phyloP scores from a whole-genome alignment of 2,329 filamentous ascomycete species.

The Basipetospora chlamydospora region DNA sequence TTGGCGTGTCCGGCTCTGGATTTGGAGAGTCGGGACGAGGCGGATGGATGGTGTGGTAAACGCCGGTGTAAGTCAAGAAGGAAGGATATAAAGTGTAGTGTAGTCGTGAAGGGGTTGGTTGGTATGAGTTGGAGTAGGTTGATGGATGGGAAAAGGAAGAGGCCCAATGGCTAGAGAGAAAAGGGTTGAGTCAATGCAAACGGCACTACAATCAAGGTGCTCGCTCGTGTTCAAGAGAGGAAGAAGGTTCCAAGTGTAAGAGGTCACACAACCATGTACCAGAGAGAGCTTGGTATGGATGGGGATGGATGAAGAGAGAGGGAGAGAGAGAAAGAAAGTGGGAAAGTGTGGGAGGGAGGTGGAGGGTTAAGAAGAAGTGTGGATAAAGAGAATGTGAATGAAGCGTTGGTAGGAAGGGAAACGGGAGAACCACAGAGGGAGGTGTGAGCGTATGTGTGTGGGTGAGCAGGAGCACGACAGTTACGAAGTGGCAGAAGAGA shows the following conservation, averaged over 20 bases:
- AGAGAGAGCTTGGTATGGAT: neutral
- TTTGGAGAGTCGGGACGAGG: too few species aligned
- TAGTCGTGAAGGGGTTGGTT: neutral
- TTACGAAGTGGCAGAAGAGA: slow-evolving; percentile 5
- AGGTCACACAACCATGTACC: too few species aligned
- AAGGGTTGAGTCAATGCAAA: neutral
- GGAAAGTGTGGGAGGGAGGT: slow-evolving; percentile 12
- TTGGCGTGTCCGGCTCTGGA: neutral
- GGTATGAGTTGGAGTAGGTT: too few species aligned
- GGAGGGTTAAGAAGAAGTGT: slow-evolving; percentile 7
- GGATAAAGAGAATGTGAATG: slow-evolving; percentile 10
- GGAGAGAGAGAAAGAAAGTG: slow-evolving; percentile 11
- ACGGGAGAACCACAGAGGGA: slow-evolving; percentile 4
- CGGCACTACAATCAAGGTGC: neutral
- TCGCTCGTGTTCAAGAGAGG: slow-evolving; percentile 1
- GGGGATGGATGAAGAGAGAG: slow-evolving; percentile 12
- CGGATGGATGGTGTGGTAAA: too few species aligned
- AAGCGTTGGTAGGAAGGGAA: slow-evolving; percentile 11
- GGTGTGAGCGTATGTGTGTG: slow-evolving; percentile 3
- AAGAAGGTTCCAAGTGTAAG: neutral
- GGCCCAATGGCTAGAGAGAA: neutral
- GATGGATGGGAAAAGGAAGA: neutral
- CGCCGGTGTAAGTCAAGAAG: neutral
- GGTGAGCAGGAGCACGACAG: slow-evolving; percentile 6
- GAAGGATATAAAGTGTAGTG: neutral